These are phyloP conservation scores for Udeniomyces megalosporus DNA, from an alignment of 768 basidiomycete genomes.

Conservation along the genomic window DNA sequence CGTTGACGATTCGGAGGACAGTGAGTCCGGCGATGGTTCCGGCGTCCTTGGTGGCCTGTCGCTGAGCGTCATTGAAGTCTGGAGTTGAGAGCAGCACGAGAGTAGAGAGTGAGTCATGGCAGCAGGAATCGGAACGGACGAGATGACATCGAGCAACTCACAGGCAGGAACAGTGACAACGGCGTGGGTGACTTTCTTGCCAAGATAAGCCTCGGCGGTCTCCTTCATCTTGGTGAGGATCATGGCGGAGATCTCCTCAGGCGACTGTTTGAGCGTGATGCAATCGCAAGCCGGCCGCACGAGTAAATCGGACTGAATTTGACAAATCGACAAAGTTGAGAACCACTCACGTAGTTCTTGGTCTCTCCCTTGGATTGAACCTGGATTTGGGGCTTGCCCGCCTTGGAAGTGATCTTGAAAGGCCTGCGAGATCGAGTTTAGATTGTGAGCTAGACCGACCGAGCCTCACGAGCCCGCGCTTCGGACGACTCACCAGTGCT, in stretches of 20 bases:
- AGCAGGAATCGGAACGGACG: background rate
- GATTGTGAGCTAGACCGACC: no score
- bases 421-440: constrained; percentile 32
- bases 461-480: no score
- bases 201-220: constrained; percentile 94
- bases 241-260: constrained; percentile 93
- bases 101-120: background rate
- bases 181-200: constrained; percentile 87
- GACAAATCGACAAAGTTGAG: no score
- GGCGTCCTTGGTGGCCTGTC: constrained; percentile 97
- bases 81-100: background rate
- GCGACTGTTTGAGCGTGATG: constrained; percentile 47
- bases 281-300: no score
- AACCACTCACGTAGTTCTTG: constrained; percentile 63
- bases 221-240: constrained; percentile 96
- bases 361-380: constrained; percentile 63
- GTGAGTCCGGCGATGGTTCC: constrained; percentile 86
- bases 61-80: constrained; percentile 98
- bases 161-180: constrained; percentile 96
- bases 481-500: constrained; percentile 55
- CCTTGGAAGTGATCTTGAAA: constrained; percentile 62
- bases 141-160: constrained; percentile 29
- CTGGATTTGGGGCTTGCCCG: constrained; percentile 60
- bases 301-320: no score
- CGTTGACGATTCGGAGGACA: constrained; percentile 94